These are phyloP conservation scores for Xylariaceae sp. DNA, from an alignment of 2,329 filamentous ascomycete species.

Conservation along the genomic window DNA sequence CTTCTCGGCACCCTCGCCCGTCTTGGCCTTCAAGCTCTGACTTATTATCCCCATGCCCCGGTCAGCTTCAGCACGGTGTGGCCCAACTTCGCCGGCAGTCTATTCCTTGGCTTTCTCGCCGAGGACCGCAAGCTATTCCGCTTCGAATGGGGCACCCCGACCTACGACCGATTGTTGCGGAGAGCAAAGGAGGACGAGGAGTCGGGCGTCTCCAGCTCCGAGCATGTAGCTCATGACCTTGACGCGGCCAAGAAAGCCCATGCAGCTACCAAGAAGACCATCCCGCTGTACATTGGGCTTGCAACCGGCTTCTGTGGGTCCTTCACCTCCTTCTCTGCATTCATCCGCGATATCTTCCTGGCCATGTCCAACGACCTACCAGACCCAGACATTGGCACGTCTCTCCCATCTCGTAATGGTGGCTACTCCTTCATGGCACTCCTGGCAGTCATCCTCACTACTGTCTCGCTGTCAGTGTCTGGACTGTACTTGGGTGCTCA, in stretches of 20 bases:
- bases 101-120: slow-evolving; percentile 79
- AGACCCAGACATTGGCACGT: slow-evolving; percentile 37
- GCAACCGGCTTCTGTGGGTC: slow-evolving; percentile 85
- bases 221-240: slow-evolving; percentile 28
- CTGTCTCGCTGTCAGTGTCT: slow-evolving; percentile 64
- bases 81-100: slow-evolving; percentile 79
- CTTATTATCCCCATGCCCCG: slow-evolving; percentile 73
- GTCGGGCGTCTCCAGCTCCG: slow-evolving; percentile 17
- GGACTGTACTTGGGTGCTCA: slow-evolving; percentile 72
- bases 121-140: slow-evolving; percentile 76
- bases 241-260: slow-evolving; percentile 52
- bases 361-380: slow-evolving; percentile 71
- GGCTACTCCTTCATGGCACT: slow-evolving; percentile 83
- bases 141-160: slow-evolving; percentile 55
- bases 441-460: slow-evolving; percentile 68
- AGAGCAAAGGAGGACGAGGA: slow-evolving; percentile 37
- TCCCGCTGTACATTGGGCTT: slow-evolving; percentile 83
- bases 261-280: slow-evolving; percentile 70
- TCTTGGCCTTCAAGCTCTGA: slow-evolving; percentile 74
- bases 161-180: slow-evolving; percentile 31
- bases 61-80: slow-evolving; percentile 72
- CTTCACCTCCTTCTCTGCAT: slow-evolving; percentile 85
- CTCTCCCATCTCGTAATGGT: slow-evolving; percentile 51
- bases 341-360: slow-evolving; percentile 76
- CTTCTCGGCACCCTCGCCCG: slow-evolving; percentile 80